These are phyloP conservation scores for Magnolia officinalis DNA, from an alignment of 164 flowering plant species.

Conservation along the genomic window DNA sequence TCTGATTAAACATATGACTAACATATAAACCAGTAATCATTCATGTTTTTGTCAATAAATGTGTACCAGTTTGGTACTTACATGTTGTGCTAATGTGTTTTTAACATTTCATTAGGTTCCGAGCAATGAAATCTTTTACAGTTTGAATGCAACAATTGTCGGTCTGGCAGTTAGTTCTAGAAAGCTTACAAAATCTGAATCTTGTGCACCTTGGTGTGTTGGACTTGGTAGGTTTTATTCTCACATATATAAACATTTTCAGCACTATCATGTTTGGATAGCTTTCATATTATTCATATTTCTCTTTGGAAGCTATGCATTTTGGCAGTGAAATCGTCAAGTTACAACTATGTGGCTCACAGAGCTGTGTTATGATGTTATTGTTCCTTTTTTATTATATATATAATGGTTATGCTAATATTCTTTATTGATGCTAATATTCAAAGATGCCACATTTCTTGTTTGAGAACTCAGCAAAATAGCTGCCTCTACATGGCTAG, in stretches of 20 bases:
- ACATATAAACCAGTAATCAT: neutral
- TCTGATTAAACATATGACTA: neutral
- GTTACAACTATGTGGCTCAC: no score
- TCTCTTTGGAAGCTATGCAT: no score
- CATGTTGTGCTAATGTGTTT: neutral
- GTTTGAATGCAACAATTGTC: constrained; percentile 86
- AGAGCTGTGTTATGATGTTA: no score
- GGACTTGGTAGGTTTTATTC: constrained; percentile 66
- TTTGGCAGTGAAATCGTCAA: no score
- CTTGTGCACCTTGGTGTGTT: constrained; percentile 48
- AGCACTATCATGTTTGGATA: no score
- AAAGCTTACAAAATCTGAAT: constrained; percentile 31
- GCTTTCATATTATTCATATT: no score
- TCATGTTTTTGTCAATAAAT: neutral
- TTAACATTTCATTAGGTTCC: constrained; percentile 49
- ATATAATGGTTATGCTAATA: no score
- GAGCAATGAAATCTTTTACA: constrained; percentile 53
- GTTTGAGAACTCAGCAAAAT: no score
- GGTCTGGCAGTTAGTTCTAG: constrained; percentile 67
- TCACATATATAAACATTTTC: neutral
- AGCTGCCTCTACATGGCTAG: no score
- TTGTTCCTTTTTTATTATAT: no score
- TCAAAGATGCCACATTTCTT: no score
- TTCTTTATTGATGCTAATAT: no score
- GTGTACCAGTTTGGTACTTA: neutral